These are phyloP conservation scores for Pythium periplocum DNA, from an alignment of 352 stramenopile species.

Conservation along the genomic window DNA sequence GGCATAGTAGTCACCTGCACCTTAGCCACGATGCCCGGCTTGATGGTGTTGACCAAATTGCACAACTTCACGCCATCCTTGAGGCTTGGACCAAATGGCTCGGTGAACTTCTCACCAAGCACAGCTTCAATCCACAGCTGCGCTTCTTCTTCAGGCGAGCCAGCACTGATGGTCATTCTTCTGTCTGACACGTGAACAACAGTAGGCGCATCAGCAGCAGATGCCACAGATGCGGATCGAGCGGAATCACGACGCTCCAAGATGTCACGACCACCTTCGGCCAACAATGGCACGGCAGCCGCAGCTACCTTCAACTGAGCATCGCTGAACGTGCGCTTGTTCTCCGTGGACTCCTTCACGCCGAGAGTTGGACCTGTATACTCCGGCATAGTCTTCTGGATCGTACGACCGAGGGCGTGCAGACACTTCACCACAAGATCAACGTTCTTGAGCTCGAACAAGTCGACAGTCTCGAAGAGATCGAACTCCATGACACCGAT, in stretches of 20 bases:
- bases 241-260: slow-evolving; percentile 67
- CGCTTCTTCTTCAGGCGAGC: slow-evolving; percentile 45
- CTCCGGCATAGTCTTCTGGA: slow-evolving; percentile 73
- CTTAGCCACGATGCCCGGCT: slow-evolving; percentile 40
- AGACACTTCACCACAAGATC: slow-evolving; percentile 79
- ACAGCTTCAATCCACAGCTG: slow-evolving; percentile 79
- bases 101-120: slow-evolving; percentile 58
- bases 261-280: slow-evolving; percentile 43
- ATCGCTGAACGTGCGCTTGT: slow-evolving; percentile 56
- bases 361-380: slow-evolving; percentile 64
- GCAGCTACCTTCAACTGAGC: slow-evolving; percentile 61
- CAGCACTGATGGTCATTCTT: not conserved
- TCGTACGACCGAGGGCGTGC: slow-evolving; percentile 67
- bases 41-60: slow-evolving; percentile 70
- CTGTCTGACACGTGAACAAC: not conserved
- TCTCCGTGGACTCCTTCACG: slow-evolving; percentile 67
- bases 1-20: slow-evolving; percentile 70
- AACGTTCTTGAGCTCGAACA: slow-evolving; percentile 87
- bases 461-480: slow-evolving; percentile 88
- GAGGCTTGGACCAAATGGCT: slow-evolving; percentile 58
- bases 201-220: not conserved
- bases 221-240: slow-evolving; percentile 3
- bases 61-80: slow-evolving; percentile 82
- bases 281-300: slow-evolving; percentile 48
- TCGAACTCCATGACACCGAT: slow-evolving; percentile 86